Base-by-base conservation (phyloP, 768 basidiomycete genomes). In the Galerina sulciceps region DNA sequence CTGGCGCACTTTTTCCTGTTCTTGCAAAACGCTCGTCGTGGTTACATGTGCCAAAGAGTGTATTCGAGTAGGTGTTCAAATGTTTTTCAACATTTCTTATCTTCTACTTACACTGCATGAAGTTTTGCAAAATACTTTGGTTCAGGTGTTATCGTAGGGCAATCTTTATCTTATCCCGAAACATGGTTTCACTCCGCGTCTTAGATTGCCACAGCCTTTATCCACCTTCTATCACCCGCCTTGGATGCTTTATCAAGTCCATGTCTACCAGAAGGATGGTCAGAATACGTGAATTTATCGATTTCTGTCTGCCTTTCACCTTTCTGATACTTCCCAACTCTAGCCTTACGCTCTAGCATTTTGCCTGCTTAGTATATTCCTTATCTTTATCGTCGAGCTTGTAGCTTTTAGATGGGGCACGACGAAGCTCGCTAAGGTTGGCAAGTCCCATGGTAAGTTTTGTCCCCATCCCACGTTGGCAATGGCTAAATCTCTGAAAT, bases 51-150 rank as follows among this genome's bases (percentile, higher is more conserved):
- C 90, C 90, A 11, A 81, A 79, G 47, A 56, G 69, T 37, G 72
- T 88, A 2, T 94, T 91, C 59, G 88, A 95, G 91, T 92, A 53
- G 26, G 89, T 73, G 2, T 44, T 52, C 37, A 23, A 18, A 35
- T 43, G 13, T 51, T 45, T 42, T 35, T 36, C 57, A 15, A 37
- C 49, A 40, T 59, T 15, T 46, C 61, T 40, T 60, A 66, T 40
- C 2, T 10, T 40, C 2, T 10, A 22, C 42, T 45, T 38, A 42
- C 40, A 20, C 23, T 53, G 41, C 49, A 15, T 20, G 17, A 57
- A 91, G 90, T 50, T 92, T 94, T 70, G 88, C 91, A 34, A 94
- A 93, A 73, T 94, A 89, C 71, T 95, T 96, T 73, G 94, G 94
- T 23, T 93, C 91, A 13, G 94, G 94, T 22, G 90, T 93, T 48